Percentiles rank a stretch among this genome's conserved stretches.
These are phyloP conservation scores for Entomortierella parvispora DNA, from an alignment of 192 early-diverging fungal genomes.

Conservation along the genomic window DNA sequence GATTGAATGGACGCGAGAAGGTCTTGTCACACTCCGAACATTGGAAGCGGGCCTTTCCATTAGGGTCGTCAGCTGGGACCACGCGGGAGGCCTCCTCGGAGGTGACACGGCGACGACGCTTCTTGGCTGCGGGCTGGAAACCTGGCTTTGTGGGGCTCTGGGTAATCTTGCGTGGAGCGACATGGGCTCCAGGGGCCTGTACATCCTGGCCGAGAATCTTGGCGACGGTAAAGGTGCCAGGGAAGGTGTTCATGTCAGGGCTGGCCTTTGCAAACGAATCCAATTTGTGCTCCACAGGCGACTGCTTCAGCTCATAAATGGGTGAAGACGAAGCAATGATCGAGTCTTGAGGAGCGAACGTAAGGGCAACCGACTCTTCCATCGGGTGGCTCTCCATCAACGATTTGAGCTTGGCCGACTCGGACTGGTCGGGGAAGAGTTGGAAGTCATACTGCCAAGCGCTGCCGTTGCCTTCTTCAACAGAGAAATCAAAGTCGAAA, in stretches of 20 bases:
- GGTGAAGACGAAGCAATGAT: neutral
- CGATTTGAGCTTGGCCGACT: slow-evolving; percentile 23
- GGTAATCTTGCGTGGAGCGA: slow-evolving; percentile 39
- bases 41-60: slow-evolving; percentile 34
- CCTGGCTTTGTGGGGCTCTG: slow-evolving; percentile 47
- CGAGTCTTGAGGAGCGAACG: neutral
- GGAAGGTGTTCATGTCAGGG: neutral
- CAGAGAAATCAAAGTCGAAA: slow-evolving; percentile 22
- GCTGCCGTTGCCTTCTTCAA: neutral
- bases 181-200: slow-evolving; percentile 7
- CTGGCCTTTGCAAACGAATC: neutral
- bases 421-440: slow-evolving; percentile 27
- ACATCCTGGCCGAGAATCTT: slow-evolving; percentile 36
- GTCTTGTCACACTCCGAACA: slow-evolving; percentile 55
- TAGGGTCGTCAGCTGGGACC: slow-evolving; percentile 26
- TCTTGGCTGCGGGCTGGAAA: slow-evolving; percentile 31
- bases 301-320: neutral
- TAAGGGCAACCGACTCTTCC: neutral
- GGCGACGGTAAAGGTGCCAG: slow-evolving; percentile 21
- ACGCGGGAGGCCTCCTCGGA: slow-evolving; percentile 38
- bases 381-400: no score
- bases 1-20: slow-evolving; percentile 78
- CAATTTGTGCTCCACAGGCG: slow-evolving; percentile 13
- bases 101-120: slow-evolving; percentile 44
- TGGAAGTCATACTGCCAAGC: slow-evolving; percentile 22